These are phyloP conservation scores for Arthrobotrys pseudoclavata DNA, from an alignment of 2,329 filamentous ascomycete genomes.

Conservation along the genomic window DNA sequence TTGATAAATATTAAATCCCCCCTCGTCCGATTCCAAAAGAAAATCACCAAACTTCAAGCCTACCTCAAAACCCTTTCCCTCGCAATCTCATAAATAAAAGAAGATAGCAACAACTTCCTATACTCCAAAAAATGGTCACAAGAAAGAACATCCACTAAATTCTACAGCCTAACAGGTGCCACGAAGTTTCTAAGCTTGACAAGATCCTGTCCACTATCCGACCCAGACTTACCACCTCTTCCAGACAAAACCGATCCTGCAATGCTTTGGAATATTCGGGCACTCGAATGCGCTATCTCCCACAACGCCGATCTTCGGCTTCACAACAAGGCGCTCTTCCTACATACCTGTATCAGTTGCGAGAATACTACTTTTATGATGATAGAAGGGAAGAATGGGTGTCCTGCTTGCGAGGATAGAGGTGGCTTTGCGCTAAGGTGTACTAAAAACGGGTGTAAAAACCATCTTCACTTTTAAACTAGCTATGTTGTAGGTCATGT, in stretches of 20 bases:
- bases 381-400: constrained; percentile 7
- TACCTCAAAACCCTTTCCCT: background rate
- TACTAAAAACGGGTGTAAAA: constrained; percentile 4
- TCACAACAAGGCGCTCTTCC: background rate
- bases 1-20: no score
- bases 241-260: background rate
- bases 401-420: background rate
- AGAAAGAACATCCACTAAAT: background rate
- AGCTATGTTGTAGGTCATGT: background rate
- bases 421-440: constrained; percentile 17
- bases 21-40: background rate
- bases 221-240: constrained; percentile 1
- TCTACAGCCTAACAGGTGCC: background rate
- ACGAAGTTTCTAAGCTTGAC: background rate
- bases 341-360: constrained; percentile 7
- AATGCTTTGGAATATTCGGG: constrained; percentile 6
- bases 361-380: constrained; percentile 1
- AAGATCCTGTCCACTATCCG: background rate
- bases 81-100: background rate
- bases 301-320: background rate
- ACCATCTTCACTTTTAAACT: constrained; percentile 38
- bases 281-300: constrained; percentile 1
- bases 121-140: background rate
- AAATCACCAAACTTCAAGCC: background rate
- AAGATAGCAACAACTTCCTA: background rate